Evolutionary conservation across 495 filamentous ascomycete genomes (phyloP).

Genomic region (Lophiostoma macrostomum): DNA sequence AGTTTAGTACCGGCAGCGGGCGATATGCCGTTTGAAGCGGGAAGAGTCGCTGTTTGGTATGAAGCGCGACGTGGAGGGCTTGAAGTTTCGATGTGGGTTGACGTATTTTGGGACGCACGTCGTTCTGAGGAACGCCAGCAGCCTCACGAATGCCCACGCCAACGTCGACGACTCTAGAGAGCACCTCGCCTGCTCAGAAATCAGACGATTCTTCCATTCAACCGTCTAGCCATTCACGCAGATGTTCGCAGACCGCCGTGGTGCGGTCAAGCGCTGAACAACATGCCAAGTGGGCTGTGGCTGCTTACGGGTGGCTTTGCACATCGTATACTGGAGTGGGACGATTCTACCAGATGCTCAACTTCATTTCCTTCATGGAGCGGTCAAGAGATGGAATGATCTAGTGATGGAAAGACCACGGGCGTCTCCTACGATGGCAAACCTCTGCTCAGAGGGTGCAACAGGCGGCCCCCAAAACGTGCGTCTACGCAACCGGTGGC

Average conservation of each 20-base stretch:
- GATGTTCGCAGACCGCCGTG: background rate
- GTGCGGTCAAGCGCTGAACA: background rate
- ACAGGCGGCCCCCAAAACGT: constrained; percentile 5
- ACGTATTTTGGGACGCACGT: constrained; percentile 11
- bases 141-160: background rate
- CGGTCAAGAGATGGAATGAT: background rate
- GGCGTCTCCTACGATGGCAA: background rate
- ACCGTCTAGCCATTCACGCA: background rate
- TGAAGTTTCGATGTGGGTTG: constrained; percentile 10
- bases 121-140: background rate
- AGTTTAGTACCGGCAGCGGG: no score
- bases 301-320: constrained; percentile 19
- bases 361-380: background rate
- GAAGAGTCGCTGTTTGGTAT: no score
- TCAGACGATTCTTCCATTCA: no score
- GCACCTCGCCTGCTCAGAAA: no score
- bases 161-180: background rate
- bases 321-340: background rate
- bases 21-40: no score
- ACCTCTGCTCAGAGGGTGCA: background rate
- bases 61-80: background rate
- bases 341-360: background rate
- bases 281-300: constrained; percentile 15
- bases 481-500: constrained; percentile 10
- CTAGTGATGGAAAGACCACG: background rate